Evolutionary conservation across 164 flowering plant species (phyloP).

Genomic region (Macadamia integrifolia): DNA sequence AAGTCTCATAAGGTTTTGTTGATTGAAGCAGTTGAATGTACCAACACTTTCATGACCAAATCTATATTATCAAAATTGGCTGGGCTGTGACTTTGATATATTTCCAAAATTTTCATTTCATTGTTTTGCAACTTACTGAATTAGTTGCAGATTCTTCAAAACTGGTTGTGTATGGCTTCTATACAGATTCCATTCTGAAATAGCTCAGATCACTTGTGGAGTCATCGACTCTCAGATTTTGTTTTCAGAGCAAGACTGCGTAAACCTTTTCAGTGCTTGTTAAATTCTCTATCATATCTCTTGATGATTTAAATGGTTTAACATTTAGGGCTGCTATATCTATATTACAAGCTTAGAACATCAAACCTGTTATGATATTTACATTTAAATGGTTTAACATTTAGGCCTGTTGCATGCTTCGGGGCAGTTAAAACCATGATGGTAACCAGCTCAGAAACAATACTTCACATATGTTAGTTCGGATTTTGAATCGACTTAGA

Average conservation of each 20-base stretch:
- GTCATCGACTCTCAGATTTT: too few species aligned
- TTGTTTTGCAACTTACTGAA: neutral
- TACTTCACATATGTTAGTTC: too few species aligned
- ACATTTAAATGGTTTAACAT: too few species aligned
- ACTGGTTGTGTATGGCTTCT: neutral
- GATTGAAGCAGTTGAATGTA: slow-evolving; percentile 35
- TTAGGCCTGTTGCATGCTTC: too few species aligned
- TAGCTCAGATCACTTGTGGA: too few species aligned
- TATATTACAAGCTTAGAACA: too few species aligned
- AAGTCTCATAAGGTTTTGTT: slow-evolving; percentile 42
- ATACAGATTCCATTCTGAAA: too few species aligned
- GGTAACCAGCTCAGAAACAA: too few species aligned
- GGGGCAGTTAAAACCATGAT: too few species aligned
- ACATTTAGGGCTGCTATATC: too few species aligned
- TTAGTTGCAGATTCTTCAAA: neutral
- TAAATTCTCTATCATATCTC: neutral
- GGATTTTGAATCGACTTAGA: too few species aligned
- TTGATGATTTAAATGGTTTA: neutral
- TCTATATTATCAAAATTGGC: slow-evolving; percentile 52
- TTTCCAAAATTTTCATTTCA: neutral
- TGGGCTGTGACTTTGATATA: slow-evolving; percentile 18
- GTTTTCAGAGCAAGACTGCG: neutral
- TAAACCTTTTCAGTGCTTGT: neutral
- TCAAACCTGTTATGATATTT: too few species aligned
- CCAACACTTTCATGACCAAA: slow-evolving; percentile 60